These are phyloP conservation scores for Candida pseudofarinosa DNA, from an alignment of 805 yeast genomes.

Conservation along the genomic window DNA sequence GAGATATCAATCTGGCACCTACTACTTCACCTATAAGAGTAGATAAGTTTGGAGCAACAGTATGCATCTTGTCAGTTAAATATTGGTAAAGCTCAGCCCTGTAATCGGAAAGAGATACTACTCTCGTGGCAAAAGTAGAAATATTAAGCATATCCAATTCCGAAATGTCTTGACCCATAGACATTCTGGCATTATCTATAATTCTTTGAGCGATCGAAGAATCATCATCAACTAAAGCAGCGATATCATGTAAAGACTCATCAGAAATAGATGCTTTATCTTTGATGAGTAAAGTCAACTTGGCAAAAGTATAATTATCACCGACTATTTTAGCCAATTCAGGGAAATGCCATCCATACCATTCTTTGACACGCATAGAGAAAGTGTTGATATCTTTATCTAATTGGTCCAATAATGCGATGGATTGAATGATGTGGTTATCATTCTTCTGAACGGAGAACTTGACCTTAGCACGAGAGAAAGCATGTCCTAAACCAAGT, in stretches of 20 bases:
- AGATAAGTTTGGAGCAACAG: constrained; percentile 95
- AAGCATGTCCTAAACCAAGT: constrained; percentile 98
- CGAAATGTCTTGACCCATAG: constrained; percentile 98
- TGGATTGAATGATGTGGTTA: constrained; percentile 98
- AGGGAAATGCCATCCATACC: constrained; percentile 99
- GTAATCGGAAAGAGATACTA: constrained; percentile 87
- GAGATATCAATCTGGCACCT: constrained; percentile 97
- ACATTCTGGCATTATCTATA: constrained; percentile 91
- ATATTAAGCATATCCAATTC: constrained; percentile 93
- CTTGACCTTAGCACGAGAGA: constrained; percentile 98
- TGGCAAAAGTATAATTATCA: constrained; percentile 85
- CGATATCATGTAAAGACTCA: constrained; percentile 90
- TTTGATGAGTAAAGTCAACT: constrained; percentile 72
- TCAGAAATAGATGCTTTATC: constrained; percentile 86
- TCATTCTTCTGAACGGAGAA: constrained; percentile 98
- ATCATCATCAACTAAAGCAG: constrained; percentile 86
- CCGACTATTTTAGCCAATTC: constrained; percentile 89
- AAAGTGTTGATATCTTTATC: constrained; percentile 98
- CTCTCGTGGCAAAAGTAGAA: constrained; percentile 87
- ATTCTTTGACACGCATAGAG: constrained; percentile 95
- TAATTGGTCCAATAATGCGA: constrained; percentile 93
- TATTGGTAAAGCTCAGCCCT: constrained; percentile 79
- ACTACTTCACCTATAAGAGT: constrained; percentile 98
- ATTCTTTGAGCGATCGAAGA: constrained; percentile 85
- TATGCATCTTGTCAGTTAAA: constrained; percentile 92